These are phyloP conservation scores for Neonectria coccinea DNA, from an alignment of 2,329 filamentous ascomycete genomes.

Conservation along the genomic window DNA sequence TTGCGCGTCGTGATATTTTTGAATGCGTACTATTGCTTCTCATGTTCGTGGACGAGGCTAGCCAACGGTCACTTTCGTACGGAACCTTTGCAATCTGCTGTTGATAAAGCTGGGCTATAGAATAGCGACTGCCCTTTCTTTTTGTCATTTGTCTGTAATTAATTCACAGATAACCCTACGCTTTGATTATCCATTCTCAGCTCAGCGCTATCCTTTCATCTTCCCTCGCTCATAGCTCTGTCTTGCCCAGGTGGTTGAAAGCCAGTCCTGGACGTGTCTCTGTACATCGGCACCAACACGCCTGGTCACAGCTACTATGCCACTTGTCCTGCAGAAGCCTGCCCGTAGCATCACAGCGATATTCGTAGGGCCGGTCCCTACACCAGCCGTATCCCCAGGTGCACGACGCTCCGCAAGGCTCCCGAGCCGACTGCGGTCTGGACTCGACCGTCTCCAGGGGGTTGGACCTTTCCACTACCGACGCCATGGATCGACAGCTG, in stretches of 20 bases:
- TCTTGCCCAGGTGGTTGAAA: background rate
- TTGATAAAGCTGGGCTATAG: background rate
- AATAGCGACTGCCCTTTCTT: background rate
- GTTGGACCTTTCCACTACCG: background rate
- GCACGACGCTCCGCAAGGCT: conserved; percentile 3
- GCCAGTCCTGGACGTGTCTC: background rate
- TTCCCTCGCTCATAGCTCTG: background rate
- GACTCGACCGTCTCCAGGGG: background rate
- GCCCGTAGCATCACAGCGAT: conserved; percentile 6
- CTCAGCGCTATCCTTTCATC: background rate
- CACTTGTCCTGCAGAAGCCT: background rate
- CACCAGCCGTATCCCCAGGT: conserved; percentile 14
- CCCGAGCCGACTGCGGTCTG: background rate
- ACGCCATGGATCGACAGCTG: background rate
- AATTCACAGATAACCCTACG: background rate
- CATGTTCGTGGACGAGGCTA: background rate
- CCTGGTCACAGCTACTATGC: background rate
- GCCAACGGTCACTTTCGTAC: background rate
- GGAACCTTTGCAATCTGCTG: background rate
- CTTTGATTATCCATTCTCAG: background rate
- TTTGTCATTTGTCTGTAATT: background rate
- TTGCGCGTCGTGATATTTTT: background rate
- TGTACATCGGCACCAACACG: conserved; percentile 20
- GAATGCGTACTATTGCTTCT: background rate
- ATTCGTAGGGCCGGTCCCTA: background rate